Base-by-base conservation (phyloP, 23 red algal species). In the Gracilaria gracilis region DNA sequence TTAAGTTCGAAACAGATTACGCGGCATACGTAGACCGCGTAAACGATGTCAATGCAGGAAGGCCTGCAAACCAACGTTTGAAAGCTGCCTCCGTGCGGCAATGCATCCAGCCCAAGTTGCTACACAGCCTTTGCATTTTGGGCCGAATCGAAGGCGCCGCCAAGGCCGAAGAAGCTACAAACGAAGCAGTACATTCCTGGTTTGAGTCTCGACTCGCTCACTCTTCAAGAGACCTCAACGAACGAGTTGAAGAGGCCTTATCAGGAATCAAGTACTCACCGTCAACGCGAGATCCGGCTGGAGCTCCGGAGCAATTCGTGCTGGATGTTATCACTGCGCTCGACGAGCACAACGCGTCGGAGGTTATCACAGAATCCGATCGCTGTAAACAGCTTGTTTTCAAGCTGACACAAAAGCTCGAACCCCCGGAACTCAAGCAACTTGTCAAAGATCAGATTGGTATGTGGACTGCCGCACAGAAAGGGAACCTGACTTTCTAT, bases 301-400 rank as follows among this genome's bases (percentile, higher is more conserved):
- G 87, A 31, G 75, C 44, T 4, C 47, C 37, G 8, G 37, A 57
- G 27, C 75, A 42, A n/a, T 91, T 91, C 34, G 57, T 80, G 21
- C 32, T 81, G 48, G 87, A 91, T 42, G 47, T 82, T 13, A 81
- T 82, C 35, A 67, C 27, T 6, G 72, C 87, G 9, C 76, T 91
- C 57, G 74, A 91, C 48, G 47, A 80, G 46, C 50, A 91, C 51
- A 91, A 91, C 46, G 50, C 50, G 14, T 49, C n/a, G n/a, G n/a
- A n/a, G n/a, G n/a, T n/a, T n/a, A n/a, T n/a, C n/a, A n/a, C n/a
- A n/a, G n/a, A n/a, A n/a, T n/a, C n/a, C n/a, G n/a, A n/a, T n/a
- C n/a, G n/a, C n/a, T n/a, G n/a, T n/a, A n/a, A n/a, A n/a, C n/a
- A n/a, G n/a, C n/a, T n/a, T n/a, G n/a, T n/a, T n/a, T n/a, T n/a